These are phyloP conservation scores for Macadamia integrifolia DNA, from an alignment of 164 flowering plant species.

Conservation along the genomic window DNA sequence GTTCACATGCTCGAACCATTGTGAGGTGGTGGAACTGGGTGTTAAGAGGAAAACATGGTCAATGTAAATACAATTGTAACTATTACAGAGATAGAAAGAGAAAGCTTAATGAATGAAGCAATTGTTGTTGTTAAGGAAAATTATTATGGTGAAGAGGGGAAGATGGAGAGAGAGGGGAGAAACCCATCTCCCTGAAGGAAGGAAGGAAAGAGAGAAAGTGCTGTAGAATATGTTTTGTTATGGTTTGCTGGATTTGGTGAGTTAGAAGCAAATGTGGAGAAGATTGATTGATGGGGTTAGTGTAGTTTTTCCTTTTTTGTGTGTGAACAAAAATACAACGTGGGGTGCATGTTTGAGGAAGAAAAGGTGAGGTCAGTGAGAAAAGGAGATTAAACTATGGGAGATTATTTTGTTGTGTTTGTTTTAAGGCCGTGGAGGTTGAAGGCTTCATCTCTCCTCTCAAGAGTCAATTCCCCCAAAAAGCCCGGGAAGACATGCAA, in stretches of 20 bases:
- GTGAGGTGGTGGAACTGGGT: neutral
- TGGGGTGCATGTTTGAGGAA: constrained; percentile 38
- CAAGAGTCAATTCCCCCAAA: constrained; percentile 22
- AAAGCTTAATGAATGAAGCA: too few species aligned
- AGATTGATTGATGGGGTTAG: neutral
- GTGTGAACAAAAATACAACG: constrained; percentile 17
- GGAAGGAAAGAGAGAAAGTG: neutral
- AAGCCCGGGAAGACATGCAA: constrained; percentile 26
- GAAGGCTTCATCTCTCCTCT: constrained; percentile 15
- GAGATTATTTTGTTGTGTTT: constrained; percentile 9
- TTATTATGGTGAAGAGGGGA: neutral
- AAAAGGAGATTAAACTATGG: constrained; percentile 6
- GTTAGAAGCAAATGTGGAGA: constrained; percentile 1
- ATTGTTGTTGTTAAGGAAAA: neutral
- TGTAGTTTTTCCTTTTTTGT: neutral
- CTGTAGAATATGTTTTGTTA: too few species aligned
- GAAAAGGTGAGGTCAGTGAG: constrained; percentile 6
- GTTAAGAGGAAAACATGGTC: neutral
- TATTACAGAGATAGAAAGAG: neutral
- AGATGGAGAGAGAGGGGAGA: constrained; percentile 4
- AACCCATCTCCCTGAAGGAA: constrained; percentile 5
- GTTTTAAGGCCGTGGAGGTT: constrained; percentile 16
- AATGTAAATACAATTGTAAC: neutral
- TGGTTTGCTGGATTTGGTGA: neutral
- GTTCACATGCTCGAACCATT: constrained; percentile 43